Evolutionary conservation across 2,329 filamentous ascomycete genomes (phyloP).

Genomic region (Monosporascus ibericus): DNA sequence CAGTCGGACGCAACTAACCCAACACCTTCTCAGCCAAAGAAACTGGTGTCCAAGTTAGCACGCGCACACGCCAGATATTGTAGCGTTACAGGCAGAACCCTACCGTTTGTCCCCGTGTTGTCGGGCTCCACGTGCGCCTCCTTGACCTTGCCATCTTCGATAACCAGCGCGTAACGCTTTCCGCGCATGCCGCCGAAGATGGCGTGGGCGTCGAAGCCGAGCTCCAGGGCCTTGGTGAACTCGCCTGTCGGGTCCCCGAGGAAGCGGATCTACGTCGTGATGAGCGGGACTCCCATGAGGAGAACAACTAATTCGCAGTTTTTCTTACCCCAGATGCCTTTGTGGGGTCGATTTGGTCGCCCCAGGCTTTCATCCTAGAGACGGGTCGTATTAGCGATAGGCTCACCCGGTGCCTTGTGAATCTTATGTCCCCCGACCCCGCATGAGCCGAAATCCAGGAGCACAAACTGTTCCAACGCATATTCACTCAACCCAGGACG

Average conservation of each 20-base stretch:
- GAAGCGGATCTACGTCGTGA: slow-evolving; percentile 68
- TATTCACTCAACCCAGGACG: neutral
- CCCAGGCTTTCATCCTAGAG: slow-evolving; percentile 83
- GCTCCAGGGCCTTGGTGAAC: slow-evolving; percentile 78
- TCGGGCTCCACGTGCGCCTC: slow-evolving; percentile 80
- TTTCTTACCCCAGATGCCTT: slow-evolving; percentile 67
- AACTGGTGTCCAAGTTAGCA: slow-evolving; percentile 20
- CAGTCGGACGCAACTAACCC: slow-evolving; percentile 14
- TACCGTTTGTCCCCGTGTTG: slow-evolving; percentile 75
- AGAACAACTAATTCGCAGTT: neutral
- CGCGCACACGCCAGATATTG: slow-evolving; percentile 1
- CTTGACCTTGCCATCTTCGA: slow-evolving; percentile 81
- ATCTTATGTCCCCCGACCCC: too few species aligned
- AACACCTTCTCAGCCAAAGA: slow-evolving; percentile 47
- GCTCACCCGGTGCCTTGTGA: too few species aligned
- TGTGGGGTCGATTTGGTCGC: slow-evolving; percentile 66
- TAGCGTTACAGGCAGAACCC: slow-evolving; percentile 16
- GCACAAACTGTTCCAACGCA: neutral
- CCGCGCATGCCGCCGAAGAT: slow-evolving; percentile 78
- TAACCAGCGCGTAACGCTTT: slow-evolving; percentile 80
- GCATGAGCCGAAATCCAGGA: too few species aligned
- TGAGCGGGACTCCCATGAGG: neutral
- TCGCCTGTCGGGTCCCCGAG: slow-evolving; percentile 72
- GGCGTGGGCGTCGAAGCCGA: slow-evolving; percentile 71
- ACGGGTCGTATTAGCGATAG: neutral